Conservation (phyloP, 371 early-diverging fungal genomes). For the Blakeslea trispora region DNA sequence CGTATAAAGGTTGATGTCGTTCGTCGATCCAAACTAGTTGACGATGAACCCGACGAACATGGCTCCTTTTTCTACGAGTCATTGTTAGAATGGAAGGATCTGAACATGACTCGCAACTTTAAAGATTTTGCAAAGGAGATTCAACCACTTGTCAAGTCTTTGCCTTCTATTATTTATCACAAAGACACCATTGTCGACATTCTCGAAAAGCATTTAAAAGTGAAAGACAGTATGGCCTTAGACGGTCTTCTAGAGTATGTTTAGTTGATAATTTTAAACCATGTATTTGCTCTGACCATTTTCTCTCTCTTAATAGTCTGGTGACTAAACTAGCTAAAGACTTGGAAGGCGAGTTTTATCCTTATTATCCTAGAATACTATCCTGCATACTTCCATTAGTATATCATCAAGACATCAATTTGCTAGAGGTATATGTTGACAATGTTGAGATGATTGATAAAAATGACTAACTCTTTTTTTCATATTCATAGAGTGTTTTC, state of each 20-base stretch:
- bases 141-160: slow-evolving; percentile 63
- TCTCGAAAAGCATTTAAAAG: slow-evolving; percentile 66
- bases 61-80: slow-evolving; percentile 87
- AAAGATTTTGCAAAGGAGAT: slow-evolving; percentile 69
- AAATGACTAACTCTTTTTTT: neutral
- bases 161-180: slow-evolving; percentile 88
- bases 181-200: slow-evolving; percentile 75
- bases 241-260: slow-evolving; percentile 80
- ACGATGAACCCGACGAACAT: slow-evolving; percentile 65
- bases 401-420: slow-evolving; percentile 63
- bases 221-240: slow-evolving; percentile 61
- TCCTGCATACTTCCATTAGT: slow-evolving; percentile 65
- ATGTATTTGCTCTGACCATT: too few relatives aligned
- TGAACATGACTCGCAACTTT: slow-evolving; percentile 86
- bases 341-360: slow-evolving; percentile 87
- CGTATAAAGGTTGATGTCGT: slow-evolving; percentile 78
- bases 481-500: slow-evolving; percentile 66
- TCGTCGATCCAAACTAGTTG: slow-evolving; percentile 46
- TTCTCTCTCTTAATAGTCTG: slow-evolving; percentile 53
- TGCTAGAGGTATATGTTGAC: slow-evolving; percentile 69
- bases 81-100: slow-evolving; percentile 78
- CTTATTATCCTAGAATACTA: slow-evolving; percentile 72
- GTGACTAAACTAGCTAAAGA: slow-evolving; percentile 85
- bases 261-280: neutral
- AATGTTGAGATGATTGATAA: too few relatives aligned